Evolutionary conservation across 495 filamentous ascomycete genomes (phyloP), one percentile per base, ranked within the genome.

Genomic region (Trichocladium uniseriatum): DNA sequence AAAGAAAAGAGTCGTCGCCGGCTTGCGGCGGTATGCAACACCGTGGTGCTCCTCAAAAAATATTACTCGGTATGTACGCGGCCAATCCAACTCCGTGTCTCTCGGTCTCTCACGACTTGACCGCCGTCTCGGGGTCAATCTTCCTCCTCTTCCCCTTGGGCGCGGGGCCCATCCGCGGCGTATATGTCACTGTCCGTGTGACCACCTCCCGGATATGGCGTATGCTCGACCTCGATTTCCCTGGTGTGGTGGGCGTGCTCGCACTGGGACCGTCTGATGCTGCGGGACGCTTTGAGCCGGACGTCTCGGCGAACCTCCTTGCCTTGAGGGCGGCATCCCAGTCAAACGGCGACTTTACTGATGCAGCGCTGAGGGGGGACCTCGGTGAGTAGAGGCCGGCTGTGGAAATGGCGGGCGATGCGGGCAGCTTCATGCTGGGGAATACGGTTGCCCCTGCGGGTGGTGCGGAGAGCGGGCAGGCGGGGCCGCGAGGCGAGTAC

Each of bases 81-180:
- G 5, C 10, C 22, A 9, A 18, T 40, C 3, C 31, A 32, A 29
- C 2, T 38, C 16, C 15, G 9, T 3, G n/a, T n/a, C n/a, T n/a
- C n/a, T 20, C 8, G 22, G 13, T 24, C 9, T 41, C 34, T 63
- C 53, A 66, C 40, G 55, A 67, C 35, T 63, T 51, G 40, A 59
- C 57, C 0, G 59, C 55, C 28, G 63, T 57, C 22, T 62, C 56
- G 48, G 72, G 71, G 56, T 83, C 80, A 29, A 85, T 66, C 68
- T 83, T 83, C 63, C 84, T 77, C 66, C 81, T 69, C 74, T 87
- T 87, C 48, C 84, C 84, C 58, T 86, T 85, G 32, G 84, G 84
- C 43, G 84, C 82, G 14, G 82, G 81, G 11, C 69, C 75, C 79
- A 84, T 82, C 47, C 72, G 57, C 40, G 81, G 81, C 21, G 79